These are phyloP conservation scores for Salvia sclarea DNA, from an alignment of 305 asterid species.

Conservation along the genomic window DNA sequence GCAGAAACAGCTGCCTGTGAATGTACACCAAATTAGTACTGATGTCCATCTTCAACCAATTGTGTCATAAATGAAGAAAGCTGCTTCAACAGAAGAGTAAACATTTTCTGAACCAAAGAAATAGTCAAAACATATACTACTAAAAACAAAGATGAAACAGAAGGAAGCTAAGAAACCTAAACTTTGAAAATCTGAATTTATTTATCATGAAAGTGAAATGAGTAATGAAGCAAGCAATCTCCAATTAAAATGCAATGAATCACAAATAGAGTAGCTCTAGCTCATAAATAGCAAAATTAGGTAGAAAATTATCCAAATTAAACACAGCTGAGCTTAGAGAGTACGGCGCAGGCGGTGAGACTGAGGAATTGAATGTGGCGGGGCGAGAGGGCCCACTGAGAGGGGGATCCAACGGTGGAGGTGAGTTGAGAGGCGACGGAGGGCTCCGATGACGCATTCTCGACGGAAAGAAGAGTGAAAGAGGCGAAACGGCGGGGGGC, in stretches of 20 bases:
- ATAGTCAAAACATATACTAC: too few relatives aligned
- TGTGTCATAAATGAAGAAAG: neutral
- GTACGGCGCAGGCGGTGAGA: constrained; percentile 78
- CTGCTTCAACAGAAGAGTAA: too few relatives aligned
- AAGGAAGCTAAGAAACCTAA: neutral
- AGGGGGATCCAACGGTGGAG: constrained; percentile 53
- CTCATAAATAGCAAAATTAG: constrained; percentile 6
- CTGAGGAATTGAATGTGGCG: constrained; percentile 68
- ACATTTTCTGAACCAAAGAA: neutral
- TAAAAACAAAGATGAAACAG: neutral
- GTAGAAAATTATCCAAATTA: neutral
- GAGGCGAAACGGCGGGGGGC: constrained; percentile 43
- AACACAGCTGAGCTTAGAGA: constrained; percentile 17
- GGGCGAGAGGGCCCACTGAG: constrained; percentile 51
- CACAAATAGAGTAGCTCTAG: constrained; percentile 14
- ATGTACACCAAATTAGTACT: constrained; percentile 27
- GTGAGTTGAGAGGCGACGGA: constrained; percentile 45
- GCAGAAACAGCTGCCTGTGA: constrained; percentile 82
- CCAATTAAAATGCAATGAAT: constrained; percentile 16
- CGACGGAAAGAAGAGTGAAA: constrained; percentile 40
- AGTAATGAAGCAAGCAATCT: constrained; percentile 24
- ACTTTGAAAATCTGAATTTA: neutral
- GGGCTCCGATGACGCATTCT: constrained; percentile 42
- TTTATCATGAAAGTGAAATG: neutral
- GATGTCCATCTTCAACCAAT: neutral